Conservation (phyloP, 2,329 filamentous ascomycete species). For the Fusarium camptoceras region DNA sequence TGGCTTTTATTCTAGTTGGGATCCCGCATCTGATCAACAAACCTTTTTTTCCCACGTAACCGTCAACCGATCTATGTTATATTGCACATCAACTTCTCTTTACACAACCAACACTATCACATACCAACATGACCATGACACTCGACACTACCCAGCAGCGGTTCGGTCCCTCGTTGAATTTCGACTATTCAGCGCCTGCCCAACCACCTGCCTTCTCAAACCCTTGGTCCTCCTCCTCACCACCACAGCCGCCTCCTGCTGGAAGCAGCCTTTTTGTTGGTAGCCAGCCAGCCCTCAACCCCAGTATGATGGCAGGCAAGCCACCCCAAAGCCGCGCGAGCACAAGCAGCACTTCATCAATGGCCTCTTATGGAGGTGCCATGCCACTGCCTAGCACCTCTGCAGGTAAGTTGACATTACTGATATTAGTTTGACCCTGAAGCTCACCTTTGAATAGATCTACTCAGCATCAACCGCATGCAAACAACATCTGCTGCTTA, state of each 20-base stretch:
- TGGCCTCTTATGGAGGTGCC: constrained; percentile 77
- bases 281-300: constrained; percentile 67
- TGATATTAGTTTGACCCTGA: constrained; percentile 42
- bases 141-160: constrained; percentile 88
- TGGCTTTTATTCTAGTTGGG: constrained; percentile 58
- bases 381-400: constrained; percentile 80
- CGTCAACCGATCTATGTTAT: constrained; percentile 42
- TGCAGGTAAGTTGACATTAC: constrained; percentile 65
- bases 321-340: constrained; percentile 62
- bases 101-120: constrained; percentile 27
- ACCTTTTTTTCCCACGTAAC: constrained; percentile 44
- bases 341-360: constrained; percentile 66
- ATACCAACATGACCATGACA: constrained; percentile 87
- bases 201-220: constrained; percentile 85
- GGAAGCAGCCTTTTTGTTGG: constrained; percentile 72
- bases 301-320: constrained; percentile 65
- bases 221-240: constrained; percentile 77
- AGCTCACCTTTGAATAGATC: constrained; percentile 76
- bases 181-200: constrained; percentile 73
- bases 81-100: constrained; percentile 33
- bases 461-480: constrained; percentile 75
- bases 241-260: constrained; percentile 58
- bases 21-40: constrained; percentile 67
- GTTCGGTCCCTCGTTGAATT: constrained; percentile 79
- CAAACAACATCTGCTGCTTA: constrained; percentile 73